phyloP scores from a whole-genome alignment of 352 stramenopile genomes.

The Pythium pyrilobum region DNA sequence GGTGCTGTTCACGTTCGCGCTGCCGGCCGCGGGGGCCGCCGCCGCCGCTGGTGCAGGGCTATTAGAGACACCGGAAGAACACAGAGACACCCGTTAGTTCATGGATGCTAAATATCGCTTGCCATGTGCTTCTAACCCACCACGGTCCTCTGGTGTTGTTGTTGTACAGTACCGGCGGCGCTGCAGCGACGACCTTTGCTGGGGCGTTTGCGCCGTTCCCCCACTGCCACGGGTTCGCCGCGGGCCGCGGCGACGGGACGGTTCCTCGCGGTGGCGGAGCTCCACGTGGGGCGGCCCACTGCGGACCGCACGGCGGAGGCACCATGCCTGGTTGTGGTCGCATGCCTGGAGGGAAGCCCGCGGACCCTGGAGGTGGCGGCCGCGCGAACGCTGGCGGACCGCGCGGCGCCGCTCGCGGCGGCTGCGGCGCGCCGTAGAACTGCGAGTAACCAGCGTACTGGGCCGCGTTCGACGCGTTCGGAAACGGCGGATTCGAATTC shows the following conservation, averaged over 20 bases:
- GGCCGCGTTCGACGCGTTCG: conserved; percentile 17
- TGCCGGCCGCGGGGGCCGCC: conserved; percentile 9
- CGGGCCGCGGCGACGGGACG: conserved; percentile 7
- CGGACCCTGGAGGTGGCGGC: conserved; percentile 30
- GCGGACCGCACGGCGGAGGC: not conserved
- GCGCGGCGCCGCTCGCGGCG: conserved; percentile 20
- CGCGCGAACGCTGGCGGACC: conserved; percentile 12
- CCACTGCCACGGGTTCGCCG: conserved; percentile 61
- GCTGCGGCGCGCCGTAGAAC: conserved; percentile 16
- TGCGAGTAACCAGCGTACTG: conserved; percentile 20
- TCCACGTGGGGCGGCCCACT: conserved; percentile 9
- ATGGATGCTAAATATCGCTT: not conserved
- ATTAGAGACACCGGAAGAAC: not conserved
- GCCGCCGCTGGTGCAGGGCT: conserved; percentile 5
- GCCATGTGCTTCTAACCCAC: not conserved
- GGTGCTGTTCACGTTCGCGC: conserved; percentile 24
- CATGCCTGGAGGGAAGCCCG: conserved; percentile 2
- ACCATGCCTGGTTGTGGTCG: conserved; percentile 13
- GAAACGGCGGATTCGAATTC: conserved; percentile 20
- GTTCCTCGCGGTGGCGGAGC: conserved; percentile 14
- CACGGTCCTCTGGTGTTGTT: conserved; percentile 8
- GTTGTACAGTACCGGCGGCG: conserved; percentile 49
- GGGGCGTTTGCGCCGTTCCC: conserved; percentile 30
- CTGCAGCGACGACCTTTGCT: conserved; percentile 18
- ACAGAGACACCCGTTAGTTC: not conserved